Percentiles rank a stretch among this genome's conserved stretches.
These are phyloP conservation scores for Monosporozyma servazzii DNA, from an alignment of 805 yeast species.

Conservation along the genomic window DNA sequence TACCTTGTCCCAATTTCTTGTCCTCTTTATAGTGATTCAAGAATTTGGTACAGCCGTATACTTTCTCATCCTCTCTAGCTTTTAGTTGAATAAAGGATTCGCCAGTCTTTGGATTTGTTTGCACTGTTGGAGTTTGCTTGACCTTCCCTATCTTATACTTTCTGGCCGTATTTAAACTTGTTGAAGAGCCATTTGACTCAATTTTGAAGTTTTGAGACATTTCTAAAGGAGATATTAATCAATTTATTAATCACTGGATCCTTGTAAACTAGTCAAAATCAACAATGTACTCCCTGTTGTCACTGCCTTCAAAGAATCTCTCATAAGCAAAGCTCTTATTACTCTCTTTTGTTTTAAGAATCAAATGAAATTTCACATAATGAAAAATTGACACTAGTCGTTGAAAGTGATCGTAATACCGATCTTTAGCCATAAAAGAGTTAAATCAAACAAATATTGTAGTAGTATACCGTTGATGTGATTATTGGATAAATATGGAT, in stretches of 20 bases:
- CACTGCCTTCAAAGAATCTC: background rate
- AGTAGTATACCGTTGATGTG: background rate
- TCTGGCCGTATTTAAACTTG: background rate
- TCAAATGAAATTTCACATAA: background rate
- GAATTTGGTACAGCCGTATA: conserved; percentile 28
- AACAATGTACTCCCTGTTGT: background rate
- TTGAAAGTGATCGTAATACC: conserved; percentile 1
- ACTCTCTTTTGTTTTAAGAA: background rate
- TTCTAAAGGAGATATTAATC: background rate
- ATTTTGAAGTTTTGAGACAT: background rate
- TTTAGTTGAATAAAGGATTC: conserved; percentile 22
- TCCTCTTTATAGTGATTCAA: conserved; percentile 26
- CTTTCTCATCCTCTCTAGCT: conserved; percentile 18
- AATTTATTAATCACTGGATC: background rate
- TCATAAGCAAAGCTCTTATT: background rate
- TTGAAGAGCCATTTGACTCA: background rate
- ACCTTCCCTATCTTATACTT: conserved; percentile 30
- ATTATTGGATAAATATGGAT: background rate
- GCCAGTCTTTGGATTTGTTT: conserved; percentile 20
- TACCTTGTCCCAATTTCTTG: conserved; percentile 70
- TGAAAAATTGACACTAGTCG: background rate
- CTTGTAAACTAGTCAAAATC: background rate
- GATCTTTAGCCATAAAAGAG: background rate
- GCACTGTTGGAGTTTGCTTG: conserved; percentile 26
- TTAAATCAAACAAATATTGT: too few species aligned